phyloP scores from a whole-genome alignment of 768 basidiomycete genomes.

The Neoboletus magnificus region DNA sequence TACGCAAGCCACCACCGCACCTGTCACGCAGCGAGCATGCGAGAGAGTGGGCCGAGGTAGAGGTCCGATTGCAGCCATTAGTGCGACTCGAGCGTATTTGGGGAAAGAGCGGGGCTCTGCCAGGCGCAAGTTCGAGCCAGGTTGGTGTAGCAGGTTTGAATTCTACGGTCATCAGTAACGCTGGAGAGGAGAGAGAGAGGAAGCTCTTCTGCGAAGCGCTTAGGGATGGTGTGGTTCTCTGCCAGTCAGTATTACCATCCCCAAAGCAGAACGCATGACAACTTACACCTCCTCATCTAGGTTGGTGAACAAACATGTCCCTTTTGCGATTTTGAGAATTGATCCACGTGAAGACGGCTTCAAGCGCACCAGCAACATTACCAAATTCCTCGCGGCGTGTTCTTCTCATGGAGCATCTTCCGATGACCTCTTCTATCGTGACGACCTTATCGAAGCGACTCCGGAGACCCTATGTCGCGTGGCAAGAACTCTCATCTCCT shows the following conservation, averaged over 20 bases:
- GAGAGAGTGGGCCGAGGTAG: constrained; percentile 74
- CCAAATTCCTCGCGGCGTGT: constrained; percentile 75
- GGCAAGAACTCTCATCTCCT: constrained; percentile 66
- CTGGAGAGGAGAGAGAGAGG: constrained; percentile 74
- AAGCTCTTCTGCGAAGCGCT: constrained; percentile 71
- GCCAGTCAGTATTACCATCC: constrained; percentile 64
- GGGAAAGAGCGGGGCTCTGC: constrained; percentile 55
- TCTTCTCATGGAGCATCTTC: constrained; percentile 60
- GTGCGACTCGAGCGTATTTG: constrained; percentile 72
- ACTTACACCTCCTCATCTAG: constrained; percentile 35
- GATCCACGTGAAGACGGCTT: constrained; percentile 67
- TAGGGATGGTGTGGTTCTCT: constrained; percentile 81
- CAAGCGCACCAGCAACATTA: constrained; percentile 64
- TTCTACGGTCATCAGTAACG: constrained; percentile 40
- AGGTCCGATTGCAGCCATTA: constrained; percentile 57
- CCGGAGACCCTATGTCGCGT: constrained; percentile 67
- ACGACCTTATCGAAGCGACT: constrained; percentile 63
- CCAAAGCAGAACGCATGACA: constrained; percentile 4
- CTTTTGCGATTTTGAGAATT: constrained; percentile 55
- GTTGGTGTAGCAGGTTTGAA: constrained; percentile 27
- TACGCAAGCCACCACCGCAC: constrained; percentile 57
- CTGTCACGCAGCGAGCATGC: constrained; percentile 48
- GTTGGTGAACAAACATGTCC: constrained; percentile 74
- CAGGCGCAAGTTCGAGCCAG: constrained; percentile 44
- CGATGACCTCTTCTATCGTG: constrained; percentile 63